Evolutionary conservation across 441 rosid species (phyloP).

Genomic region (Gossypium lobatum): DNA sequence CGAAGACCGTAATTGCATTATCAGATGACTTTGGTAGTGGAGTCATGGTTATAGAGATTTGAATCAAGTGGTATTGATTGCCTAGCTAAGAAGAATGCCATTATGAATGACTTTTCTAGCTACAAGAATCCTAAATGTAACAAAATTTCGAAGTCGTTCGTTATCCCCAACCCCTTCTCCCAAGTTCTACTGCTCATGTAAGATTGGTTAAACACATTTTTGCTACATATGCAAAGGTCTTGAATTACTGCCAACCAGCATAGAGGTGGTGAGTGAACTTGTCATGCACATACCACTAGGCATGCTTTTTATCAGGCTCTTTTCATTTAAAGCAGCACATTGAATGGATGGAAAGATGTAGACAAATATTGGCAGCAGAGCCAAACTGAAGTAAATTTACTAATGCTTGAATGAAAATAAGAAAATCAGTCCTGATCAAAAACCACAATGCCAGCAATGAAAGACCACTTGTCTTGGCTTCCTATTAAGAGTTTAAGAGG

Average conservation of each 20-base stretch:
- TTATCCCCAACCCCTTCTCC: neutral
- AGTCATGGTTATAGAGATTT: neutral
- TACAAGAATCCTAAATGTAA: neutral
- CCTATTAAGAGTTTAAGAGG: neutral
- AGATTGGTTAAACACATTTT: neutral
- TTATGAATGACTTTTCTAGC: neutral
- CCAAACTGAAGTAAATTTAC: neutral
- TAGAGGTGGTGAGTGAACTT: neutral
- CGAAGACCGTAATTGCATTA: neutral
- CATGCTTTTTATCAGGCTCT: neutral
- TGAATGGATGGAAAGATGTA: neutral
- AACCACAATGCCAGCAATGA: neutral
- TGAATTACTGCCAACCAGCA: neutral
- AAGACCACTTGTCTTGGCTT: neutral
- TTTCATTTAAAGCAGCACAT: neutral
- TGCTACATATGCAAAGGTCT: neutral
- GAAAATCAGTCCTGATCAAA: neutral
- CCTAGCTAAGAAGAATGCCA: neutral
- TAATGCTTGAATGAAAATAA: neutral
- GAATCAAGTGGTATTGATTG: neutral
- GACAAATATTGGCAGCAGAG: neutral
- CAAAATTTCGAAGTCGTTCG: neutral
- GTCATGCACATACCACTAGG: neutral
- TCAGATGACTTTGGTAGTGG: neutral
- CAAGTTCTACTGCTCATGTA: neutral